Base-by-base conservation (phyloP, 495 filamentous ascomycete genomes). In the Lepraria neglecta region DNA sequence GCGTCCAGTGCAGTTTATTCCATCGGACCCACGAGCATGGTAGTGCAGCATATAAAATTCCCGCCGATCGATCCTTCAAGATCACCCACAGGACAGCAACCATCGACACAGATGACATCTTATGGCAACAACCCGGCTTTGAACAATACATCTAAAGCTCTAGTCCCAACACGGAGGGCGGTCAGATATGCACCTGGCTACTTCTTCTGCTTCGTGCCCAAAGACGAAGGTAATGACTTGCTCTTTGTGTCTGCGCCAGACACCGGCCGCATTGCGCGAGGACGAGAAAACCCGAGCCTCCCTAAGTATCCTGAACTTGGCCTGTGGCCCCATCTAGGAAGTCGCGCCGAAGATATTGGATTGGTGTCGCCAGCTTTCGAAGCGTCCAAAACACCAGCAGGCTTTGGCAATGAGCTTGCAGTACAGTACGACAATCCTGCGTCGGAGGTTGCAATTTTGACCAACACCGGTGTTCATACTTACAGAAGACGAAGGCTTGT, bases 331-430 rank as follows among this genome's bases (percentile, higher is more conserved):
- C 80, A 80, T 0, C 73, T 97, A 21, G 82, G 82, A 21, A 87
- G 87, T 68, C 76, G 74, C 24, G 83, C 84, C 17, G 83, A 95
- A 70, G 90, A 87, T 65, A 76, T 96, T 59, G 90, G 91, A 3
- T 74, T 91, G 7, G 83, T 88, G 44, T 87, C 88, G 1, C 75
- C 78, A 4, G 80, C 85, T 17, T 90, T 90, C 46, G 79, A 82
- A 17, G 89, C 90, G 15, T 75, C 82, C 0, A 69, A 69, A n/a
- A 81, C 81, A 21, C 89, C 94, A 11, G 71, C 82, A 15, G 92
- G 92, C 0, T 98, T 95, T 68, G 91, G 91, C 19, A 99, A 99
- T 66, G 94, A 99, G 71, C 76, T 96, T 62, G 91, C 95, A 7
- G 85, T 95, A 44, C 94, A 99, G 69, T 97, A 91, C 64, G 95